Percentiles rank a stretch among this genome's conserved stretches.
phyloP scores from a whole-genome alignment of 495 filamentous ascomycete genomes.

The Penicillium alfredii region DNA sequence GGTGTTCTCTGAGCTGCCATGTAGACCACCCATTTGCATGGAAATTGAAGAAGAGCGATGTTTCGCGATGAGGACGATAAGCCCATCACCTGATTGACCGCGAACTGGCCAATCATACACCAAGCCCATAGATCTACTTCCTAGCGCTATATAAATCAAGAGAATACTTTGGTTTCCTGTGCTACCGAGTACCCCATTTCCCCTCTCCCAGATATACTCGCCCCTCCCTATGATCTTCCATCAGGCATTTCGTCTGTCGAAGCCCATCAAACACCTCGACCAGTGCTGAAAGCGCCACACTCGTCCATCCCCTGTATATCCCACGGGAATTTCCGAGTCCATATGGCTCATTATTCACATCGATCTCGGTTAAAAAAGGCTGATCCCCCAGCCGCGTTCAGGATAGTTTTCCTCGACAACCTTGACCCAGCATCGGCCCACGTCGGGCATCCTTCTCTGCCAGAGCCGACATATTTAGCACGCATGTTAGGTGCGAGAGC shows the following conservation, averaged over 20 bases:
- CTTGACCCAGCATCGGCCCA: slow-evolving; percentile 20
- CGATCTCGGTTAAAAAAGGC: slow-evolving; percentile 1
- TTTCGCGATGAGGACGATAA: slow-evolving; percentile 5
- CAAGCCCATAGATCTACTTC: background rate
- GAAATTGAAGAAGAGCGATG: background rate
- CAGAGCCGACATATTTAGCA: slow-evolving; percentile 7
- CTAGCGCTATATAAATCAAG: background rate
- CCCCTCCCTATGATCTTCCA: slow-evolving; percentile 23
- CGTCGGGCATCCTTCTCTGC: slow-evolving; percentile 5
- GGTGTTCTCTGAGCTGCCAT: background rate
- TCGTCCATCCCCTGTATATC: slow-evolving; percentile 24
- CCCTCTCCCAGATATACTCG: slow-evolving; percentile 22
- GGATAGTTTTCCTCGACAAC: slow-evolving; percentile 34
- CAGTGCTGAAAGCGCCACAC: slow-evolving; percentile 22
- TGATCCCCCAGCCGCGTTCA: slow-evolving; percentile 14
- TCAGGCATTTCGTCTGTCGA: slow-evolving; percentile 18
- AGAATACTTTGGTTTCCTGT: background rate
- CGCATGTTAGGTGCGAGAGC: slow-evolving; percentile 8
- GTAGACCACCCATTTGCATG: no score
- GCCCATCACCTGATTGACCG: slow-evolving; percentile 36
- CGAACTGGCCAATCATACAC: slow-evolving; percentile 29
- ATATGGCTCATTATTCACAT: slow-evolving; percentile 1
- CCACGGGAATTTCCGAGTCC: slow-evolving; percentile 5
- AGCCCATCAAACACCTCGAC: slow-evolving; percentile 29
- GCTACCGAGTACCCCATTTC: slow-evolving; percentile 12